Evolutionary conservation across 2,329 filamentous ascomycete genomes (phyloP), one percentile per base, ranked within the genome.

Genomic region (Hymenoscyphus albidus): DNA sequence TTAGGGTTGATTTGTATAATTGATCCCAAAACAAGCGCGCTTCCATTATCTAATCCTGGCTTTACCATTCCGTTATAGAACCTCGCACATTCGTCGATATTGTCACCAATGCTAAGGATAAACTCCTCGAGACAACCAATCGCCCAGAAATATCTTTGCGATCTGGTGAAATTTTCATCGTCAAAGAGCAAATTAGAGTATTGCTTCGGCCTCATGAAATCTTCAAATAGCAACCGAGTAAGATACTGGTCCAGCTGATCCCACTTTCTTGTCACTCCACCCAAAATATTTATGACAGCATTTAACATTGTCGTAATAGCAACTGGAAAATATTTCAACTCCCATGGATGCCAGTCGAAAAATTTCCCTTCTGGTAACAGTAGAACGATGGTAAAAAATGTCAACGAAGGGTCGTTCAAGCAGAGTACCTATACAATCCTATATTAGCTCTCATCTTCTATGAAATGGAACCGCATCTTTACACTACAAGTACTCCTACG

Each of bases 71-170:
- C 4, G 1, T n/a, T 32, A 27, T 32, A 56, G 32, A 56, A 56
- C 5, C 7, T 10, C 10, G 27, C 6, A 35, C 14, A 59, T 42
- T 59, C 32, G 12, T 12, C n/a, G 57, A 59, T 59, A 22, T 39
- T 59, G 18, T 59, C 56, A 5, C 12, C n/a, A 13, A 65, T 65
- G 16, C 35, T 27, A 18, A 42, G 4, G 13, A 48, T 27, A n/a
- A 65, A 54, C 31, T 65, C 59, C 9, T n/a, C 13, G 7, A 65
- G 63, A 44, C 59, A 65, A 9, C 60, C 39, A 32, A 65, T 42
- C 6, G 42, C 42, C 63, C 63, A 65, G 31, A 65, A 65, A 27
- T 65, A 65, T 55, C 32, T 62, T 35, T 44, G 16, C 5, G 63
- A 65, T 22, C 59, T 18, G 4, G 63, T 38, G 18, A 65, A 59